Percentiles rank a stretch among this genome's conserved stretches.
phyloP scores from a whole-genome alignment of 495 filamentous ascomycete genomes.

The Staphylotrichum longicolle region DNA sequence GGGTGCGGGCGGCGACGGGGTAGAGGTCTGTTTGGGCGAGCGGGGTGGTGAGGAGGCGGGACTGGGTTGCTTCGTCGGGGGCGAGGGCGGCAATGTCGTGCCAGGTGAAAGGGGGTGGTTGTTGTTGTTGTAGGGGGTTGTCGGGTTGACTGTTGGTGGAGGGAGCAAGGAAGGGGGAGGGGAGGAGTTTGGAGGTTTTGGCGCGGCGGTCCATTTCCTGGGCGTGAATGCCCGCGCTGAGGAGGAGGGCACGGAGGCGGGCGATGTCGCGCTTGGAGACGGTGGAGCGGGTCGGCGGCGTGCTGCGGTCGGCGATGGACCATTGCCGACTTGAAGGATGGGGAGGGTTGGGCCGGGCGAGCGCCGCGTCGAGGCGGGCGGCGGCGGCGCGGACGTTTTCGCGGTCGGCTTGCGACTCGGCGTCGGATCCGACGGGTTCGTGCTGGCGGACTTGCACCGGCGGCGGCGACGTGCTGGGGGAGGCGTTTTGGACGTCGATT shows the following conservation, averaged over 20 bases:
- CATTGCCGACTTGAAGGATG: slow-evolving; percentile 50
- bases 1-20: slow-evolving; percentile 63
- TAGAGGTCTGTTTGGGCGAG: slow-evolving; percentile 63
- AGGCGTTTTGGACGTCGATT: slow-evolving; percentile 58
- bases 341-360: slow-evolving; percentile 24
- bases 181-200: slow-evolving; percentile 41
- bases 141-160: background rate
- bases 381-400: slow-evolving; percentile 29
- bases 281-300: slow-evolving; percentile 36
- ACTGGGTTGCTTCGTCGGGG: slow-evolving; percentile 23
- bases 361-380: slow-evolving; percentile 31
- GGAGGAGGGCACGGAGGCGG: slow-evolving; percentile 66
- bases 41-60: slow-evolving; percentile 39
- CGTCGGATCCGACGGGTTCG: slow-evolving; percentile 38
- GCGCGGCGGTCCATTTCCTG: slow-evolving; percentile 69
- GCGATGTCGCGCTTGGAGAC: slow-evolving; percentile 68
- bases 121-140: background rate
- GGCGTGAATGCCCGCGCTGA: slow-evolving; percentile 83
- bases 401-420: slow-evolving; percentile 33
- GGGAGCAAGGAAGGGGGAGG: slow-evolving; percentile 9
- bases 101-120: slow-evolving; percentile 25
- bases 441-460: slow-evolving; percentile 21
- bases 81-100: slow-evolving; percentile 37
- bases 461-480: slow-evolving; percentile 42
- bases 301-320: slow-evolving; percentile 67